Base-by-base conservation (phyloP, 805 yeast genomes). In the Kregervanrija pseudodelftensis region DNA sequence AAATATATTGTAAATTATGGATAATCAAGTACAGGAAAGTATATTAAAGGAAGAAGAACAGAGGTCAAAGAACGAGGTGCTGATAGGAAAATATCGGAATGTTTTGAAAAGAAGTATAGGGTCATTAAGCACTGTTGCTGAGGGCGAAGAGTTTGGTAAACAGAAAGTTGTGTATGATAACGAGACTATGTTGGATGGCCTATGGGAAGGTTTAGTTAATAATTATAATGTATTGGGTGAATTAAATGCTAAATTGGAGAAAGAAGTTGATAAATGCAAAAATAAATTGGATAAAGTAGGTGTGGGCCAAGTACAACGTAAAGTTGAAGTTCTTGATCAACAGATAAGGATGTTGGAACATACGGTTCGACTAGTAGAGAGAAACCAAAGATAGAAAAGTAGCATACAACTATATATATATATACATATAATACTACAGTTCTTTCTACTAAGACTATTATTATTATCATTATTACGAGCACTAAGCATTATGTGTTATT, bases 291-390 rank as follows among this genome's bases (percentile, higher is more conserved):
- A 16, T 0, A 56, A 58, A 41, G 17, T 41, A 3, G 31, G 37
- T 11, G 36, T 33, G 7, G 15, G 28, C 7, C 31, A 41, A 5
- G 57, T 76, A 3, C 85, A 80, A 53, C 67, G 69, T 37, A 69
- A 77, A 52, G 79, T 87, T 0, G 96, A 88, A 57, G 49, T 73
- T 12, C 56, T 85, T 2, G 95, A 88, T 60, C 84, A 82, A 50
- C 80, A 81, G 41, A 63, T 89, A 14, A 64, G 95, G 39, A 78
- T 85, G 1, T 60, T 88, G 37, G 96, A 88, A 57, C 63, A 68
- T 36, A 73, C 88, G 0, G 52, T 73, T 41, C 56, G 60, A 41
- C 52, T 69, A 14, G 59, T 74, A 3, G 67, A 62, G 41, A 58
- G 41, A 12, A 49, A 53, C 39, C 38, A 51, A 40, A 47, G 52